Evolutionary conservation across 441 rosid species (phyloP).

Genomic region (Adansonia grandidieri): DNA sequence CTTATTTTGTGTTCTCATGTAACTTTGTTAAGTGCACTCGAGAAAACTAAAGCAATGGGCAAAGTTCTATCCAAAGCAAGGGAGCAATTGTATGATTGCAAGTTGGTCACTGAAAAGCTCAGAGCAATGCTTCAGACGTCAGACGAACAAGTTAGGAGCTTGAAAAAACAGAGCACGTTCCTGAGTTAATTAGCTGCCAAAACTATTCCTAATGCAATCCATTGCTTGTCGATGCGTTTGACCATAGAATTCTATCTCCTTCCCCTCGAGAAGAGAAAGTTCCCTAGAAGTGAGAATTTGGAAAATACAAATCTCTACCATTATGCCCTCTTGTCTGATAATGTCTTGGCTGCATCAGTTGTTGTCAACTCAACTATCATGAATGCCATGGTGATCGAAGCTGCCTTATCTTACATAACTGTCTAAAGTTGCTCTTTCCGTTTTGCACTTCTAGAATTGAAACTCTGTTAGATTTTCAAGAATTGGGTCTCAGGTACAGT

Average conservation of each 20-base stretch:
- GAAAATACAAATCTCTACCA: slow-evolving; percentile 84
- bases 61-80: slow-evolving; percentile 80
- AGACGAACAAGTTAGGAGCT: slow-evolving; percentile 95
- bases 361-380: slow-evolving; percentile 91
- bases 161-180: slow-evolving; percentile 97
- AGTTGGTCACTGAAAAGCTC: slow-evolving; percentile 86
- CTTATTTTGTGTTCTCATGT: slow-evolving; percentile 22
- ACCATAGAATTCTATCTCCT: slow-evolving; percentile 92
- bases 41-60: slow-evolving; percentile 88
- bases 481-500: slow-evolving; percentile 10
- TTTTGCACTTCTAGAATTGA: slow-evolving; percentile 13
- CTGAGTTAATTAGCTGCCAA: slow-evolving; percentile 99
- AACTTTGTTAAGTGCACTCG: slow-evolving; percentile 59
- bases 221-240: slow-evolving; percentile 91
- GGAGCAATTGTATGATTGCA: slow-evolving; percentile 89
- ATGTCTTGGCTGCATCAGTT: slow-evolving; percentile 97
- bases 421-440: background rate
- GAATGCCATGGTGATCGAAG: slow-evolving; percentile 75
- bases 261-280: slow-evolving; percentile 83
- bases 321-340: slow-evolving; percentile 96
- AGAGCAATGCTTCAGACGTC: slow-evolving; percentile 98
- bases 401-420: background rate
- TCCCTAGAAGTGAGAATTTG: slow-evolving; percentile 78
- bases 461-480: background rate
- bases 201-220: slow-evolving; percentile 91